Evolutionary conservation across 495 filamentous ascomycete genomes (phyloP), one percentile per base, ranked within the genome.

Genomic region (Physcia stellaris): DNA sequence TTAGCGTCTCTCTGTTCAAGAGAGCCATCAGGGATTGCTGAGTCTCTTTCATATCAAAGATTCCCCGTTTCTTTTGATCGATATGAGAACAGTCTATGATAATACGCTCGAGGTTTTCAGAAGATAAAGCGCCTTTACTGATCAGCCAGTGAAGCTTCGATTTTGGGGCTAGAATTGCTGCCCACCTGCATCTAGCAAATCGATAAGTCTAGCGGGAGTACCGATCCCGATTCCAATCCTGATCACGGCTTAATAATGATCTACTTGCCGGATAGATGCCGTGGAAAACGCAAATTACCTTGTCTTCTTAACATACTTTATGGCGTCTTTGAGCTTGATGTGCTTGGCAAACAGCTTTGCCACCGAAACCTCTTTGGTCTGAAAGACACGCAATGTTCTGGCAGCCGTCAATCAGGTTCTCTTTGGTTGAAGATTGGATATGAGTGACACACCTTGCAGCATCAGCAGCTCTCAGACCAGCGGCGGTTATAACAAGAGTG

Each of bases 301-400:
- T 42, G 57, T 70, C 60, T 59, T 83, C 58, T 62, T 58, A 12
- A 87, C 71, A 56, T 80, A 80, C 34, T 80, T 70, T 39, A 87
- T 75, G 13, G 85, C 80, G 45, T 95, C 92, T 37, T 82, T 70
- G 4, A 98, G 47, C 60, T 98, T 98, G 63, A 98, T 94, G 46
- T 98, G 90, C 54, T 98, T 98, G 6, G 92, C 88, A 56, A 98
- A 98, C 35, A 96, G 66, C 57, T 98, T 98, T 17, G 81, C 85
- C 2, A 96, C 76, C 31, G 67, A 63, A 19, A 68, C 74, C 16
- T 81, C 72, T 55, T 87, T 86, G 11, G 67, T 77, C 48, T 86
- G 79, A 52, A 86, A 93, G 37, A 71, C 68, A 24, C 82, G 75
- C 13, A 95, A 60, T 4, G 75, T 69, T 28, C 26, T 28, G 13